Evolutionary conservation across 352 stramenopile species (phyloP).

Genomic region (Globisporangium rhizosaccharum): DNA sequence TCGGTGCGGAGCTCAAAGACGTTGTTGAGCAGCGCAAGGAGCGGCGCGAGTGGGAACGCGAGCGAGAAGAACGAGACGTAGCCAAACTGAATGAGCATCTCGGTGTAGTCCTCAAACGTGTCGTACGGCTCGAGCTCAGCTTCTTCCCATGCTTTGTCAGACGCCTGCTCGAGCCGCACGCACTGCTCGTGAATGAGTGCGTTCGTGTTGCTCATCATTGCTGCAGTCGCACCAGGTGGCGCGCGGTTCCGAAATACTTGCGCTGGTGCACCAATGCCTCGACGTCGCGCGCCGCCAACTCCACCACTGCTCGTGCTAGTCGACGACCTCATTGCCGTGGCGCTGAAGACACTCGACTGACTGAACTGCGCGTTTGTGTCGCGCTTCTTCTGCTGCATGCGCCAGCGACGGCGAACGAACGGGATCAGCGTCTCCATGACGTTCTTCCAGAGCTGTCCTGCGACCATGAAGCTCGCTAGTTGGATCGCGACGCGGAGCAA

Average conservation of each 20-base stretch:
- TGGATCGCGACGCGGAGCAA: conserved; percentile 90
- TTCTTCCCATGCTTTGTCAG: conserved; percentile 86
- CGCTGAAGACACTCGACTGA: conserved; percentile 57
- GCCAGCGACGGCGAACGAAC: conserved; percentile 41
- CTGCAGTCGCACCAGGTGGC: background rate
- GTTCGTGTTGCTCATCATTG: conserved; percentile 24
- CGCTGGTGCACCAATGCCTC: conserved; percentile 5
- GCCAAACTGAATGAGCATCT: conserved; percentile 93
- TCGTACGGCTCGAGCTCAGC: conserved; percentile 88
- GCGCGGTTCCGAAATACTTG: background rate
- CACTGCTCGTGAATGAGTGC: conserved; percentile 74
- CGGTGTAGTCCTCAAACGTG: conserved; percentile 94
- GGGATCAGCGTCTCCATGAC: conserved; percentile 88
- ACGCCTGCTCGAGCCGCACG: conserved; percentile 74
- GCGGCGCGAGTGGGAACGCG: conserved; percentile 91
- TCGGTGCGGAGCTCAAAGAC: conserved; percentile 90
- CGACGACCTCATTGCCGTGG: background rate
- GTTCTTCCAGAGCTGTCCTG: conserved; percentile 92
- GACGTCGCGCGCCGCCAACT: conserved; percentile 8
- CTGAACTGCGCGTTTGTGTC: conserved; percentile 60
- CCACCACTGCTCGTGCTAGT: background rate
- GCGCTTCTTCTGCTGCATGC: conserved; percentile 44
- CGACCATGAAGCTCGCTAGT: conserved; percentile 91
- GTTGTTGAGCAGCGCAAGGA: conserved; percentile 93
- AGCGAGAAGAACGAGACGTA: conserved; percentile 96